Evolutionary conservation across 2,329 filamentous ascomycete species (phyloP).

Genomic region (Neonectria magnoliae): DNA sequence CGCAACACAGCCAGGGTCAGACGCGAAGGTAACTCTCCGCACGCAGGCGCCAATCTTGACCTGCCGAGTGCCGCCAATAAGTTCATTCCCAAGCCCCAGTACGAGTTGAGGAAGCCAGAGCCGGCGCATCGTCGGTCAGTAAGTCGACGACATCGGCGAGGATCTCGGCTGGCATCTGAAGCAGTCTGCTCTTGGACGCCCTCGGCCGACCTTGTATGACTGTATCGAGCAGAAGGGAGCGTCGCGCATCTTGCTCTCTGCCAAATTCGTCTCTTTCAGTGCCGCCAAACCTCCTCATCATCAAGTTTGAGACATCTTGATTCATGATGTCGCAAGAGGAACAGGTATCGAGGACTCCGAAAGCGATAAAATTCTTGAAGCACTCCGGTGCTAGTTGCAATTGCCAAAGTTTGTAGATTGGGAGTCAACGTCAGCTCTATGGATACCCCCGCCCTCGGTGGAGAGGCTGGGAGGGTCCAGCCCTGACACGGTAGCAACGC

Average conservation of each 20-base stretch:
- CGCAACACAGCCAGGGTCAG: neutral
- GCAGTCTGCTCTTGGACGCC: constrained; percentile 5
- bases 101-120: constrained; percentile 16
- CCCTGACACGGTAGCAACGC: no score
- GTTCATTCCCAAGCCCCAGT: neutral
- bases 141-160: constrained; percentile 17
- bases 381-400: no score
- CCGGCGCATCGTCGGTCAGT: constrained; percentile 20
- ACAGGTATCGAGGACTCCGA: neutral
- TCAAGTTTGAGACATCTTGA: constrained; percentile 1
- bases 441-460: no score
- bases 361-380: neutral
- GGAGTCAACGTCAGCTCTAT: no score
- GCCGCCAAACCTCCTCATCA: neutral
- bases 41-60: constrained; percentile 9
- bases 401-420: no score
- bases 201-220: constrained; percentile 3
- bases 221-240: constrained; percentile 18
- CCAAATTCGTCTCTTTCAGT: neutral
- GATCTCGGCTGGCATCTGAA: constrained; percentile 25
- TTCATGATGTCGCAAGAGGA: constrained; percentile 6
- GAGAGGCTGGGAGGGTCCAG: no score
- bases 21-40: constrained; percentile 4
- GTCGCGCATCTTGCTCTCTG: constrained; percentile 1
- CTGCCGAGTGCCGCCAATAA: neutral